A percentile compares a stretch with the other conserved stretches of the same genome.
These are phyloP conservation scores for Amphichorda felina DNA, from an alignment of 2,329 filamentous ascomycete species.

Conservation along the genomic window DNA sequence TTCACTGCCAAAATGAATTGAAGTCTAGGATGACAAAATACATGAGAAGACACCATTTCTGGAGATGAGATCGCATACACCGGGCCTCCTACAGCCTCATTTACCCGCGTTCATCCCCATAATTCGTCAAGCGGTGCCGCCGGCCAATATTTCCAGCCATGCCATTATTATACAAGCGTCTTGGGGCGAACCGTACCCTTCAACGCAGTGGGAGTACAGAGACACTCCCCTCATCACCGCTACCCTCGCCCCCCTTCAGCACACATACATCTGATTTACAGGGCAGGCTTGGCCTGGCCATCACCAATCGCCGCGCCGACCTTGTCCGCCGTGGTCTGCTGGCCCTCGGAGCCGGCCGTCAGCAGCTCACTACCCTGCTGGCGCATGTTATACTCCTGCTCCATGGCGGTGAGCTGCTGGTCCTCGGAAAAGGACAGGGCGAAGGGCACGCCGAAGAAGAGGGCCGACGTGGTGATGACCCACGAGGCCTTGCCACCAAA, in stretches of 20 bases:
- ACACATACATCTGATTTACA: conserved; percentile 22
- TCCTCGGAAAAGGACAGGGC: conserved; percentile 90
- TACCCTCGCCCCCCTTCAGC: background rate
- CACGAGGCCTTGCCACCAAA: conserved; percentile 82
- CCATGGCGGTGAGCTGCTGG: conserved; percentile 94
- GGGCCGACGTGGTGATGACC: conserved; percentile 79
- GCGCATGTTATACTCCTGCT: conserved; percentile 93
- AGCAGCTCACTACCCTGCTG: conserved; percentile 71
- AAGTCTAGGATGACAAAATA: conserved; percentile 2
- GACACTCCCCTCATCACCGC: background rate
- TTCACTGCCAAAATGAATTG: background rate
- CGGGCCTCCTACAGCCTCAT: background rate
- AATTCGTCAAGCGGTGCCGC: conserved; percentile 1
- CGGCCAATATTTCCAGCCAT: background rate
- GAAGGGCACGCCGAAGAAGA: conserved; percentile 87
- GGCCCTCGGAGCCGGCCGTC: conserved; percentile 29
- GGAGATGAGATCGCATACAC: background rate
- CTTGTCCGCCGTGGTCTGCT: conserved; percentile 32
- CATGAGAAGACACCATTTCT: conserved; percentile 1
- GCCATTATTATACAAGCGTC: background rate
- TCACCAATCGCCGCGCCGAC: conserved; percentile 36
- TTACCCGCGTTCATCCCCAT: background rate
- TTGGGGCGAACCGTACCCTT: background rate
- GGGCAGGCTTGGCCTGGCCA: conserved; percentile 29
- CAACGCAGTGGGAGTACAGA: background rate